Percentiles rank a stretch among this genome's conserved stretches.
phyloP scores from a whole-genome alignment of 345 rosid genomes.

The Eucalyptus grandis region DNA sequence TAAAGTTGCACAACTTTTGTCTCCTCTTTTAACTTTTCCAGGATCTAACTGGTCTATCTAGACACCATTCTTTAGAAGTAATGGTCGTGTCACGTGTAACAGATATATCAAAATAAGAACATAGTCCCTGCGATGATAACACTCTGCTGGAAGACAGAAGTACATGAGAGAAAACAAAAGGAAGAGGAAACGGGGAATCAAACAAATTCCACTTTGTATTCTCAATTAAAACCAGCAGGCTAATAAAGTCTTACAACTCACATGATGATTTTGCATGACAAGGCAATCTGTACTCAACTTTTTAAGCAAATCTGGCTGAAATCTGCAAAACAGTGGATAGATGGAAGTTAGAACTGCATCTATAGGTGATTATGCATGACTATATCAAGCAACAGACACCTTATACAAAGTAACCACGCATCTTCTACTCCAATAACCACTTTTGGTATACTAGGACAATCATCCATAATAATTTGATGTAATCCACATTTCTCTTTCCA shows the following conservation, averaged over 20 bases:
- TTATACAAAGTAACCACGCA: not conserved
- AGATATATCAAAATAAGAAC: not conserved
- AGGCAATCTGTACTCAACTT: slow-evolving; percentile 48
- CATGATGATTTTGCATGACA: slow-evolving; percentile 88
- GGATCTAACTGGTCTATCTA: not conserved
- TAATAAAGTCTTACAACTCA: slow-evolving; percentile 9
- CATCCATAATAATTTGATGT: not conserved
- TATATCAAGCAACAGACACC: not conserved
- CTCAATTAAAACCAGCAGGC: not conserved
- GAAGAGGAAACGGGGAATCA: not conserved
- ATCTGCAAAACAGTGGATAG: slow-evolving; percentile 17
- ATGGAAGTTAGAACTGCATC: not conserved
- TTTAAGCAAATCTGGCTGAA: slow-evolving; percentile 48
- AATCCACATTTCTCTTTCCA: not conserved
- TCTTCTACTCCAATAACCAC: not conserved
- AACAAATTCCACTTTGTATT: not conserved
- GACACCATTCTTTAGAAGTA: not conserved
- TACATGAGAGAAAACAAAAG: not conserved
- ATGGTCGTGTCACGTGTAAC: not conserved
- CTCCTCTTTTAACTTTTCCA: not conserved
- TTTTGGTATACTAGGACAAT: not conserved
- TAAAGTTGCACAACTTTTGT: too few relatives aligned
- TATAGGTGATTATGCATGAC: not conserved
- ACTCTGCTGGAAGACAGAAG: not conserved
- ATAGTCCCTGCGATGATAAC: not conserved